A percentile compares a stretch with the other conserved stretches of the same genome.
Conservation (phyloP, 2,329 filamentous ascomycete genomes). For the Penicillium sp. region DNA sequence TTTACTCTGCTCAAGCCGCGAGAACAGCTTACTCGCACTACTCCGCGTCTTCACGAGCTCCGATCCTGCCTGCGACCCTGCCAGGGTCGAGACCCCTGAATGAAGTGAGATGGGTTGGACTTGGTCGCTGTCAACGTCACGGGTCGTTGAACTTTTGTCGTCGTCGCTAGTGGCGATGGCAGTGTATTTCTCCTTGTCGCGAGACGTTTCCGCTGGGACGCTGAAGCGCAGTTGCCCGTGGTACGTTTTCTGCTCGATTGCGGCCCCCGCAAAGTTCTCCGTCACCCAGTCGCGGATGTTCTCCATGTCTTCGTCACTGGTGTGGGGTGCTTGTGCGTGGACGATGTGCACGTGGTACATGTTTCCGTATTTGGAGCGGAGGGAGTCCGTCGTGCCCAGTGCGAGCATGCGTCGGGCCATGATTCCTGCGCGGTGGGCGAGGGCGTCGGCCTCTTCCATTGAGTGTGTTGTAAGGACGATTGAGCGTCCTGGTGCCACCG, state of each 20-base stretch:
- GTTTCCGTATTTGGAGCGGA: constrained; percentile 77
- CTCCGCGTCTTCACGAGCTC: neutral
- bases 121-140: neutral
- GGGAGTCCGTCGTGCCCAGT: constrained; percentile 73
- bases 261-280: constrained; percentile 64
- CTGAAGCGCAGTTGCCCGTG: constrained; percentile 89
- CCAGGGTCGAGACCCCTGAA: neutral
- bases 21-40: constrained; percentile 65
- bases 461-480: constrained; percentile 89
- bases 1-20: constrained; percentile 73
- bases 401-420: constrained; percentile 86
- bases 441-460: constrained; percentile 93
- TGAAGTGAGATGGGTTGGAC: neutral
- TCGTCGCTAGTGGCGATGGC: neutral
- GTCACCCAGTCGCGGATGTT: constrained; percentile 69
- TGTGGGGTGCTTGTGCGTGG: constrained; percentile 74
- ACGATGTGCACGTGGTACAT: constrained; percentile 82
- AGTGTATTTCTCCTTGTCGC: neutral
- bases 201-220: constrained; percentile 56
- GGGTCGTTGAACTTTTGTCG: neutral
- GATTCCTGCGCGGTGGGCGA: constrained; percentile 83
- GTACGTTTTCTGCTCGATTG: constrained; percentile 74
- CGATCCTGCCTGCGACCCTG: neutral
- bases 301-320: constrained; percentile 69
- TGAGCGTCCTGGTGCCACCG: constrained; percentile 75